Evolutionary conservation across 495 filamentous ascomycete species (phyloP), one percentile per base, ranked within the genome.

Genomic region (Lepraria neglecta): DNA sequence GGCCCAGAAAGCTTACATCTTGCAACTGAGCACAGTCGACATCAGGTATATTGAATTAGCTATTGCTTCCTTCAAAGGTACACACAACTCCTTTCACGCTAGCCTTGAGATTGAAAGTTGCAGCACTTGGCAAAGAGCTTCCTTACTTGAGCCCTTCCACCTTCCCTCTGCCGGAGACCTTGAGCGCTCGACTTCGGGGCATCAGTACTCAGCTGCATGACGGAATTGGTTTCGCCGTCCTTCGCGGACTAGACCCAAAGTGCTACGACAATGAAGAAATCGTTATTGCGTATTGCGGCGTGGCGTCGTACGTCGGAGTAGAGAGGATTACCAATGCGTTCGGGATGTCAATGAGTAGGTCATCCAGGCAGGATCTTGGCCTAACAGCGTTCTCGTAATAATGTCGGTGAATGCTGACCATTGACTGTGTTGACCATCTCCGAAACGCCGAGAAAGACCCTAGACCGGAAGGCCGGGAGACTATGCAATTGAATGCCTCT

Each of bases 221-320:
- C 15, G 48, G 48, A 15, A 30, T 30, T 10, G 48, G 48, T 21
- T 52, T 52, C 48, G 48, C 48, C 27, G 48, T 52, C 48, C 14
- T 52, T 15, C 48, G 48, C 6, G 48, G 48, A 30, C 28, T 52
- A 52, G 48, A 52, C 48, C 48, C 48, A 31, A 52, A 31, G 48
- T 21, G 48, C n/a, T 52, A 52, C 28, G 24, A 33, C 3, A 11
- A 17, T 30, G 48, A 52, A 52, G 27, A 52, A 12, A 52, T 27
- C 30, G 48, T 52, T 15, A 52, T 52, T 12, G 27, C 27, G 30
- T 52, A 52, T 21, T 52, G 48, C 28, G 48, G 48, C 5, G 3
- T 52, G 10, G 48, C 48, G 12, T 52, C 48, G 1, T 52, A 52
- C 14, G 48, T 52, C 19, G 48, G 48, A 9, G 12, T 9, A 11